A percentile compares a stretch with the other conserved stretches of the same genome.
phyloP scores from a whole-genome alignment of 2,329 filamentous ascomycete species.

The Ophiostoma himal-ulmi region DNA sequence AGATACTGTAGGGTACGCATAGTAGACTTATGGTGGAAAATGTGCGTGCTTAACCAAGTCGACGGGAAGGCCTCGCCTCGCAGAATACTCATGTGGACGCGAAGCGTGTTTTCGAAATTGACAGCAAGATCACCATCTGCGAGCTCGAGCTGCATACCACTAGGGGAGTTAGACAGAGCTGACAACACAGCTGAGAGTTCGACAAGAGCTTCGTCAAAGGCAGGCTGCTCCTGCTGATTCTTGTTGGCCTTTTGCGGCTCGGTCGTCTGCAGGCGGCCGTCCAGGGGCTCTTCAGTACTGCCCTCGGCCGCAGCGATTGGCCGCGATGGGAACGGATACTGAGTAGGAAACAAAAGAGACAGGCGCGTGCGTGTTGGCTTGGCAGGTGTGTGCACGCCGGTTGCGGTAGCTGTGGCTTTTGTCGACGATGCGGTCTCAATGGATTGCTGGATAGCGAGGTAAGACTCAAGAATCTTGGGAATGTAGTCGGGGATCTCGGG shows the following conservation, averaged over 20 bases:
- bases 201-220: slow-evolving; percentile 79
- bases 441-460: slow-evolving; percentile 63
- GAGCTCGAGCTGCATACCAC: slow-evolving; percentile 69
- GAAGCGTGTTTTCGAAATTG: slow-evolving; percentile 71
- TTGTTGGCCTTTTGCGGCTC: slow-evolving; percentile 15
- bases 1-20: slow-evolving; percentile 82
- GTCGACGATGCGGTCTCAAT: slow-evolving; percentile 31
- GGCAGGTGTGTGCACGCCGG: not conserved
- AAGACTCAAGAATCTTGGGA: slow-evolving; percentile 85
- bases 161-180: slow-evolving; percentile 67
- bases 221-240: slow-evolving; percentile 33
- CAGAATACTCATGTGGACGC: slow-evolving; percentile 83
- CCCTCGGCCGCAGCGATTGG: slow-evolving; percentile 42
- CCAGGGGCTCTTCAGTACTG: slow-evolving; percentile 31
- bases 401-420: not conserved
- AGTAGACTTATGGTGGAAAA: slow-evolving; percentile 85
- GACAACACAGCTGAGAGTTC: slow-evolving; percentile 86
- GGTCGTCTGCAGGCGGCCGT: not conserved
- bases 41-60: slow-evolving; percentile 86
- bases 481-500: slow-evolving; percentile 83
- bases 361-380: slow-evolving; percentile 56
- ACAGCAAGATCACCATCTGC: slow-evolving; percentile 67
- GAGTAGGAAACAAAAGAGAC: slow-evolving; percentile 81
- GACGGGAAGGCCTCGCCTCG: slow-evolving; percentile 83
- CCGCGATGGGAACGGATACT: slow-evolving; percentile 81